Base-by-base conservation (phyloP, 2,329 filamentous ascomycete genomes). In the Aspergillus sergii region DNA sequence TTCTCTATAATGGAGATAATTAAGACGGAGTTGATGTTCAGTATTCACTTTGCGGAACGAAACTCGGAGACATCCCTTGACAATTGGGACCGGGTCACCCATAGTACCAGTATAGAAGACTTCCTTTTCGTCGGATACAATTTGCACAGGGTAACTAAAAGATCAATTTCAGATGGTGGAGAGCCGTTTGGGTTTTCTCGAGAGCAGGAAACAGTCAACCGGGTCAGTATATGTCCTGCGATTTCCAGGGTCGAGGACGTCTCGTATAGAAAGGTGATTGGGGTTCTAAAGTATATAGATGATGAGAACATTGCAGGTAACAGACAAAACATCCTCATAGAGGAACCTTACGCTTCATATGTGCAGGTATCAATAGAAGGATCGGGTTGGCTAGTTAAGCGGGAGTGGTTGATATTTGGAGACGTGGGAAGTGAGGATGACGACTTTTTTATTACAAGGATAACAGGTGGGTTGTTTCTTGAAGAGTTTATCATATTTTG, bases 141-240 rank as follows among this genome's bases (percentile, higher is more conserved):
- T 80, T 85, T 64, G 53, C 83, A 79, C 1, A 88, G 76, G 0
- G 83, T 86, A 4, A 89, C 64, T 70, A 85, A 85, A 32, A 85
- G 69, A 61, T 85, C 83, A 53, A 84, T 81, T 43, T 85, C 83
- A 1, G 74, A 76, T 2, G 81, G 81, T 4, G 74, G 73, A 6
- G 70, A 64, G 11, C 76, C 68, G 36, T 78, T 68, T 5, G 78
- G 71, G 2, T 71, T 77, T 10, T 78, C 75, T 0, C 41, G n/a
- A 21, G 41, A n/a, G n/a, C 41, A 45, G 4, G 88, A 89, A 2
- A 90, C 84, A 63, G 86, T 85, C 3, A 91, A 79, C 65, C 86
- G 88, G 0, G 86, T 88, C 0, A 85, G 79, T 34, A 90, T 77
- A 69, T 91, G 87, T 0, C 89, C 89, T 0, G 89, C 91, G 59